A percentile compares a stretch with the other conserved stretches of the same genome.
These are phyloP conservation scores for Diaporthe sp. DNA, from an alignment of 2,329 filamentous ascomycete species.

Conservation along the genomic window DNA sequence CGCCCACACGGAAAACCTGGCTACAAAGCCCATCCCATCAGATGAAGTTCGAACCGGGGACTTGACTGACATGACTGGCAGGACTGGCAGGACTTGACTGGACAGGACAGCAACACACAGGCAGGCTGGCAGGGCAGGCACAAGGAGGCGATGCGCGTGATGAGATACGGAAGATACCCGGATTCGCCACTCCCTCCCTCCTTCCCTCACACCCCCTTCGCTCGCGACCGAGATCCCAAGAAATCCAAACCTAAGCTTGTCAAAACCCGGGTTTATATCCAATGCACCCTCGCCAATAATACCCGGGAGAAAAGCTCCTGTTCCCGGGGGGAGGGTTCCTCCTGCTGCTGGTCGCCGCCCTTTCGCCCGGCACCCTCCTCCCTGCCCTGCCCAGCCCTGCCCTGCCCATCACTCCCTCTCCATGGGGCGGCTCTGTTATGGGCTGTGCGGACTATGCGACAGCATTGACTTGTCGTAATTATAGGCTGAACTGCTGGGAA, in stretches of 20 bases:
- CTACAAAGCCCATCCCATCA: background rate
- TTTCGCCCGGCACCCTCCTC: background rate
- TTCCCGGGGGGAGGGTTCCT: background rate
- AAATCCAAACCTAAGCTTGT: background rate
- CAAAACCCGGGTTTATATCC: conserved; percentile 9
- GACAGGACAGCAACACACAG: background rate
- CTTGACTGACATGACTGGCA: background rate
- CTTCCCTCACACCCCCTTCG: background rate
- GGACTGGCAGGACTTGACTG: background rate
- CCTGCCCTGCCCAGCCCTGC: background rate
- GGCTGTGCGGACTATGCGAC: background rate
- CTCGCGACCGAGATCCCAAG: conserved; percentile 29
- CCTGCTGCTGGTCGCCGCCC: background rate
- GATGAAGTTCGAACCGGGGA: background rate
- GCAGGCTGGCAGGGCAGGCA: background rate
- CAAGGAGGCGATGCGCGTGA: background rate
- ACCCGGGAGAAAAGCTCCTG: conserved; percentile 16
- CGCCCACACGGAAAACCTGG: conserved; percentile 8
- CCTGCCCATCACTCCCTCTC: background rate
- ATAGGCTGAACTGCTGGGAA: background rate
- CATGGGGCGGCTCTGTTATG: conserved; percentile 1
- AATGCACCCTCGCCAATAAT: background rate
- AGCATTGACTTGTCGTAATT: background rate
- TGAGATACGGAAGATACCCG: background rate
- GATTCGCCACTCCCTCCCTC: background rate